Base-by-base conservation (phyloP, 2,329 filamentous ascomycete genomes). In the Zymoseptoria tritici region DNA sequence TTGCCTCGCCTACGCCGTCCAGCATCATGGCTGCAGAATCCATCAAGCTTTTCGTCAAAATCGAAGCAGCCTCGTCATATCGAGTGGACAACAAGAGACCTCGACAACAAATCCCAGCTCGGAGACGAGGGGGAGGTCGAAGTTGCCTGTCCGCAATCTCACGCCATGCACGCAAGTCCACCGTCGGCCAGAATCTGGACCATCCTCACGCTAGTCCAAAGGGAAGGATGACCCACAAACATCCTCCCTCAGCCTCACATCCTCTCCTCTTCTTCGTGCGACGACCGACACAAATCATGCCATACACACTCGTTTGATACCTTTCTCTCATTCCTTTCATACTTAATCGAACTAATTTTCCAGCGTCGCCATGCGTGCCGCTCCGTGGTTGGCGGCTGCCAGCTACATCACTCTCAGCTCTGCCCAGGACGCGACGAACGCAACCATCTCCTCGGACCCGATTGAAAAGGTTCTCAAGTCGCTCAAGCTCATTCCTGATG, bases 401-500 rank as follows among this genome's bases (percentile, higher is more conserved):
- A 52, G 50, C n/a, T 52, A 19, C 16, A 11, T 52, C 20, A 24
- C 16, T 7, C 50, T 52, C 50, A 24, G 50, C 22, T 24, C 20
- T 52, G 50, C 50, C 5, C 20, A 52, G 19, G 13, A 46, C 13
- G 36, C 16, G 13, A 16, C 16, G 6, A 13, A 13, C 36, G 36
- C 55, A 9, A 19, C 36, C 26, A 57, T 57, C 26, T 36, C 56
- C 26, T 31, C 60, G 11, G 26, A 22, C 20, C 56, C 60, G 22
- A 61, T 65, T n/a, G 55, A 58, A 2, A 55, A 52, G 16, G 52
- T 60, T 2, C 54, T 65, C 31, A 56, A 59, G 4, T 49, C 36
- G 13, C 62, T 59, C 8, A 62, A 60, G 50, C 49, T 64, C 24
- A 49, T 65, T 9, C 60, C 62, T 1, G 55, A 57, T 11, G 56